Conservation (phyloP, 2,329 filamentous ascomycete species). For the Chalara sp. region DNA sequence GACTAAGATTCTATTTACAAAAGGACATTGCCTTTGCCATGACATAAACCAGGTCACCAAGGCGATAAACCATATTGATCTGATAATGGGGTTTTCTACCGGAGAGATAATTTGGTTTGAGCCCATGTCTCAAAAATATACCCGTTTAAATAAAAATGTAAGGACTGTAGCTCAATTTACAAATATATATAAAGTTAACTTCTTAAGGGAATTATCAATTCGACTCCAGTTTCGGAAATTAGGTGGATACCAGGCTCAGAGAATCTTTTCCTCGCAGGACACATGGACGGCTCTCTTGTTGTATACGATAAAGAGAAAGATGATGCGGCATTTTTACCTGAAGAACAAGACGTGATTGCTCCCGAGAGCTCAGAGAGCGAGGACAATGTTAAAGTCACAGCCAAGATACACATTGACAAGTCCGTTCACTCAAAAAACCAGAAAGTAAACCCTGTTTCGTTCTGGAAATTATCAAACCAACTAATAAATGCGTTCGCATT, state of each 20-base stretch:
- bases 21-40: constrained; percentile 90
- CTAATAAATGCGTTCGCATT: constrained; percentile 88
- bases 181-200: neutral
- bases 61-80: constrained; percentile 71
- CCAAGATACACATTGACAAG: constrained; percentile 69
- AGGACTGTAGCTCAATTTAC: constrained; percentile 16
- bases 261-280: constrained; percentile 83
- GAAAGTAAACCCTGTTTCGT: constrained; percentile 84
- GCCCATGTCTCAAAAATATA: constrained; percentile 91
- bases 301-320: constrained; percentile 98
- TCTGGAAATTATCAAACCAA: constrained; percentile 89
- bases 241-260: constrained; percentile 93
- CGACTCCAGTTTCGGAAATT: constrained; percentile 78
- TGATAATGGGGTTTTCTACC: constrained; percentile 93
- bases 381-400: constrained; percentile 25
- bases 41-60: constrained; percentile 85
- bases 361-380: constrained; percentile 24
- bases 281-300: constrained; percentile 84
- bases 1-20: constrained; percentile 94
- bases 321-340: constrained; percentile 70
- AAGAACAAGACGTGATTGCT: constrained; percentile 42
- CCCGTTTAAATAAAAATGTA: constrained; percentile 91
- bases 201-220: constrained; percentile 74
- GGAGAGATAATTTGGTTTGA: constrained; percentile 99
- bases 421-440: constrained; percentile 92